Evolutionary conservation across 1,139 yeast species (phyloP).

Genomic region (Lodderomyces beijingensis): DNA sequence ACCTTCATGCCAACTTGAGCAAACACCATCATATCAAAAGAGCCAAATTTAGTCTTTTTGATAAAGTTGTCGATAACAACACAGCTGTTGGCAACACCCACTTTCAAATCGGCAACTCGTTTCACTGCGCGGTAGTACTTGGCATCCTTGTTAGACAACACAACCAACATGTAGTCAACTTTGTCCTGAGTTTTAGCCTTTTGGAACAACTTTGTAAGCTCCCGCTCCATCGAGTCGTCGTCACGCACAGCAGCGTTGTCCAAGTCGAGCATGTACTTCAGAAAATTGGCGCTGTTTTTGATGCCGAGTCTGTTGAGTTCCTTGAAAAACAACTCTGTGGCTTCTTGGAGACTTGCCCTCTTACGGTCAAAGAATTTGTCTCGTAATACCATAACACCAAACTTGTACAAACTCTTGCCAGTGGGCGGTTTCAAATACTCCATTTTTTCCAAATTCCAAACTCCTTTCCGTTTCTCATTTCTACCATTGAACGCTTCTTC

Average conservation of each 20-base stretch:
- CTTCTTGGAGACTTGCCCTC: slow-evolving; percentile 8
- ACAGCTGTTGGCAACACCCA: slow-evolving; percentile 12
- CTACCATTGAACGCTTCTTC: slow-evolving; percentile 10
- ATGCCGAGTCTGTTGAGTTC: slow-evolving; percentile 12
- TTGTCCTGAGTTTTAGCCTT: slow-evolving; percentile 10
- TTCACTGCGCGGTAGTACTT: slow-evolving; percentile 11
- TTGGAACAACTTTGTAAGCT: slow-evolving; percentile 4
- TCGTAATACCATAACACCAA: slow-evolving; percentile 11
- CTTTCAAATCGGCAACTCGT: slow-evolving; percentile 12
- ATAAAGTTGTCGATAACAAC: slow-evolving; percentile 10
- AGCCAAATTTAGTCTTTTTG: slow-evolving; percentile 7
- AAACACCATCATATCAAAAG: slow-evolving; percentile 10
- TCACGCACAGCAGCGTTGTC: slow-evolving; percentile 5
- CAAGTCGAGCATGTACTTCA: slow-evolving; percentile 10
- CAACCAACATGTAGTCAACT: slow-evolving; percentile 10
- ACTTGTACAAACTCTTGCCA: slow-evolving; percentile 6
- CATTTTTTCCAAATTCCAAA: slow-evolving; percentile 12
- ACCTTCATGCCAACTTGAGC: slow-evolving; percentile 14
- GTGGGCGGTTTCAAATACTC: slow-evolving; percentile 9
- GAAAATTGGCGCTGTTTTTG: slow-evolving; percentile 5
- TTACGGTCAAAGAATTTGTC: slow-evolving; percentile 7
- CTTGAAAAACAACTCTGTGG: slow-evolving; percentile 8
- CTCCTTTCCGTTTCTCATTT: slow-evolving; percentile 12
- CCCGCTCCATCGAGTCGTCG: slow-evolving; percentile 8
- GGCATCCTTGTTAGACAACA: slow-evolving; percentile 11